Conservation (phyloP, 2,329 filamentous ascomycete genomes). For the Microcera coccophila region DNA sequence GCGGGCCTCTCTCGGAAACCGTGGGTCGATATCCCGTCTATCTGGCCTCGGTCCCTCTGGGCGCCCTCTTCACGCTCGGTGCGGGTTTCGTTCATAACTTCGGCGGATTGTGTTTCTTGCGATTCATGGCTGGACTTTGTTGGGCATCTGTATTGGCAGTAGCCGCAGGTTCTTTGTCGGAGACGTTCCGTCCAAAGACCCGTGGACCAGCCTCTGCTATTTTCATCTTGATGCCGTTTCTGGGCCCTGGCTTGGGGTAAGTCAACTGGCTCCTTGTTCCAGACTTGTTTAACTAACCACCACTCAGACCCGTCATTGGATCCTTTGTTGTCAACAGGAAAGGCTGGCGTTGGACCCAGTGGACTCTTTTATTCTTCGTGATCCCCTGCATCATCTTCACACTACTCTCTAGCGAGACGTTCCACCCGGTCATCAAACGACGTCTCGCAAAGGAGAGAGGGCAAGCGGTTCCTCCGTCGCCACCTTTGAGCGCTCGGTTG, state of each 20-base stretch:
- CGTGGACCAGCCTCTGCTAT: slow-evolving; percentile 42
- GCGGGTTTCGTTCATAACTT: slow-evolving; percentile 50
- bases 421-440: slow-evolving; percentile 48
- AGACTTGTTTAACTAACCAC: slow-evolving; percentile 1
- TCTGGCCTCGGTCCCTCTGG: slow-evolving; percentile 41
- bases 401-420: slow-evolving; percentile 51
- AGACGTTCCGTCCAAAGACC: slow-evolving; percentile 43
- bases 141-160: slow-evolving; percentile 48
- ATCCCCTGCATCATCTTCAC: slow-evolving; percentile 34
- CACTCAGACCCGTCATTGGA: slow-evolving; percentile 43
- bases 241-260: slow-evolving; percentile 51
- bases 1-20: slow-evolving; percentile 56
- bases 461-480: slow-evolving; percentile 19
- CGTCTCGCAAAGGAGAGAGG: slow-evolving; percentile 36
- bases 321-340: slow-evolving; percentile 44
- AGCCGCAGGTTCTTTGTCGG: slow-evolving; percentile 46
- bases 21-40: slow-evolving; percentile 54
- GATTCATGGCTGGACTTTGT: slow-evolving; percentile 55
- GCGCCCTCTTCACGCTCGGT: slow-evolving; percentile 54
- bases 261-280: slow-evolving; percentile 11
- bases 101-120: slow-evolving; percentile 47
- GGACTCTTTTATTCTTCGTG: slow-evolving; percentile 46
- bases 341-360: slow-evolving; percentile 54
- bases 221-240: slow-evolving; percentile 49
- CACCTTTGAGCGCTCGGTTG: slow-evolving; percentile 25